A percentile compares a stretch with the other conserved stretches of the same genome.
Evolutionary conservation across 257 asterid genomes (phyloP).

Genomic region (Cynanchum wilfordii): DNA sequence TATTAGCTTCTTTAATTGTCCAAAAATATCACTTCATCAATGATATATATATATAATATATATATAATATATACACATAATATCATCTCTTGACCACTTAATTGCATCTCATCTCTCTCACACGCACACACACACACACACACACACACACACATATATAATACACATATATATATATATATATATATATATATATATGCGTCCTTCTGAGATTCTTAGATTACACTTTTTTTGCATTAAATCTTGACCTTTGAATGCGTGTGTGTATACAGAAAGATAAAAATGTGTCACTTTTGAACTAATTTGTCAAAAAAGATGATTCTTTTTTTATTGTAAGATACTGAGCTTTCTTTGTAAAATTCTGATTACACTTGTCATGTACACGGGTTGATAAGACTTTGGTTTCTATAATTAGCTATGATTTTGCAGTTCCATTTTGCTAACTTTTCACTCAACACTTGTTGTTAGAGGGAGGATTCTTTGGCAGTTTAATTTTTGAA

Average conservation of each 20-base stretch:
- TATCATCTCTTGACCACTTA: no score
- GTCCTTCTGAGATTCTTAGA: constrained; percentile 5
- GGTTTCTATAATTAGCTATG: constrained; percentile 29
- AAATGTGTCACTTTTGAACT: neutral
- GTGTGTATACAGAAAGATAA: no score
- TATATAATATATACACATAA: no score
- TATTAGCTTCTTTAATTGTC: neutral
- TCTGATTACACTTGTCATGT: constrained; percentile 23
- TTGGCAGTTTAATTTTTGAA: neutral
- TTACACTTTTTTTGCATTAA: neutral
- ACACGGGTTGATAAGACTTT: constrained; percentile 12
- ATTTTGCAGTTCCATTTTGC: constrained; percentile 15
- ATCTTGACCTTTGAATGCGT: no score
- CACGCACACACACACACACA: no score
- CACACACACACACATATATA: no score
- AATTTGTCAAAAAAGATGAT: constrained; percentile 20
- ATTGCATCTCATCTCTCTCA: no score
- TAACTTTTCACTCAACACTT: constrained; percentile 8
- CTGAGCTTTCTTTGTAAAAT: constrained; percentile 17
- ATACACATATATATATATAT: no score
- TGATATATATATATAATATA: no score
- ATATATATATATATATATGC: no score
- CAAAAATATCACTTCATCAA: constrained; percentile 18
- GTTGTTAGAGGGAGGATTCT: neutral
- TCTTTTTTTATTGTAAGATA: constrained; percentile 14